Evolutionary conservation across 306 rosid genomes (phyloP).

Genomic region (Citrullus amarus): DNA sequence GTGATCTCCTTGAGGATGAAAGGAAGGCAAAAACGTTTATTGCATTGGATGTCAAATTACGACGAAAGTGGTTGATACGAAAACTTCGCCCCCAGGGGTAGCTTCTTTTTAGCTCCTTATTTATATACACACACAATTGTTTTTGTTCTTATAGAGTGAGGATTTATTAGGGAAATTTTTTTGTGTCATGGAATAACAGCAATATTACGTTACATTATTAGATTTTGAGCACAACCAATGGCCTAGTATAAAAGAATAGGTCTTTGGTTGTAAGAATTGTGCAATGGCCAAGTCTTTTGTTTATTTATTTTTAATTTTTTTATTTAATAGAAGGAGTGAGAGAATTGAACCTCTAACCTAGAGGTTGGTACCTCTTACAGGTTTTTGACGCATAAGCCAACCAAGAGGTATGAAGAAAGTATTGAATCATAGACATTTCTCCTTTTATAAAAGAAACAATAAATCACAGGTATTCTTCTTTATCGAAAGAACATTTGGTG

Average conservation of each 20-base stretch:
- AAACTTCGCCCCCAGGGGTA: slow-evolving; percentile 43
- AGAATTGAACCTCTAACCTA: no score
- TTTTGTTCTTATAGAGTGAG: neutral
- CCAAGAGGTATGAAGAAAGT: no score
- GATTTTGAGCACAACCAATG: neutral
- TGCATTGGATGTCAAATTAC: slow-evolving; percentile 44
- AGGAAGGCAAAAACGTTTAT: slow-evolving; percentile 64
- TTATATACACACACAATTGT: neutral
- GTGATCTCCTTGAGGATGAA: slow-evolving; percentile 68
- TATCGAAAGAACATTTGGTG: no score
- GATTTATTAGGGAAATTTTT: neutral
- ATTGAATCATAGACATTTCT: no score
- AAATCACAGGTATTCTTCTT: no score
- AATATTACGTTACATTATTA: neutral
- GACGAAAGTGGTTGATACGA: slow-evolving; percentile 64
- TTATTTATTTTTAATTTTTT: neutral
- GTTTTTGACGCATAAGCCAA: no score
- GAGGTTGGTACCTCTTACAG: no score
- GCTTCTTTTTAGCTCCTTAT: neutral
- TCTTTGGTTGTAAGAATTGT: neutral
- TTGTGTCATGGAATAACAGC: neutral
- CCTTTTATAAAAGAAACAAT: no score
- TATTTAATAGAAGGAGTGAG: no score
- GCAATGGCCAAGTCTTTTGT: neutral
- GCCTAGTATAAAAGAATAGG: neutral